These are phyloP conservation scores for Citrullus mucosospermus DNA, from an alignment of 306 rosid species.

Conservation along the genomic window DNA sequence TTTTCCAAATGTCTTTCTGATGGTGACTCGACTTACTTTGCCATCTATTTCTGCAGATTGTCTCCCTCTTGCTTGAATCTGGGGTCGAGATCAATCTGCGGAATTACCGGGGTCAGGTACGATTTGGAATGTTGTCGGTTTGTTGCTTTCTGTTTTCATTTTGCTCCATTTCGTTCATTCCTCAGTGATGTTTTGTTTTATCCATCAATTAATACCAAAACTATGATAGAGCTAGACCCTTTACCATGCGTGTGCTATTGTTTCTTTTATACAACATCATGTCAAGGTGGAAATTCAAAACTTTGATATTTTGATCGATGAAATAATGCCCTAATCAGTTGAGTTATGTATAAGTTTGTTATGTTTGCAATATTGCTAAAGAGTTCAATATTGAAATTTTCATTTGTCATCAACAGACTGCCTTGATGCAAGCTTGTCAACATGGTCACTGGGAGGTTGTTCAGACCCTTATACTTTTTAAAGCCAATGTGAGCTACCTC, in stretches of 20 bases:
- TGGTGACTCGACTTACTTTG: slow-evolving; percentile 8
- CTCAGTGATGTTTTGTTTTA: neutral
- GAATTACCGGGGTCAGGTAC: slow-evolving; percentile 97
- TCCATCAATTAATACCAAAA: neutral
- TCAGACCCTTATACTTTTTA: slow-evolving; percentile 55
- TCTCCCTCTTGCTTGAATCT: slow-evolving; percentile 75
- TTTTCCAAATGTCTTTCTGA: neutral
- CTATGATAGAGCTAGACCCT: neutral
- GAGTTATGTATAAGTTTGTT: neutral
- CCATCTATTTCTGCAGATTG: slow-evolving; percentile 38
- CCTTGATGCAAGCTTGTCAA: slow-evolving; percentile 99
- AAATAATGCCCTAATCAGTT: neutral
- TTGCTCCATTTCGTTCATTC: neutral
- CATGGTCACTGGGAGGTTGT: slow-evolving; percentile 99
- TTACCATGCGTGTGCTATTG: neutral
- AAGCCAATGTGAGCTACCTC: slow-evolving; percentile 54
- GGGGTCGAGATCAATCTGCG: slow-evolving; percentile 92
- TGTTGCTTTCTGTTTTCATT: neutral
- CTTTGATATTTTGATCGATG: neutral
- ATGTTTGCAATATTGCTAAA: neutral
- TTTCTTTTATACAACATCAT: neutral
- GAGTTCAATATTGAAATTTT: neutral
- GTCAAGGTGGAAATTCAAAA: neutral
- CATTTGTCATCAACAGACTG: slow-evolving; percentile 46
- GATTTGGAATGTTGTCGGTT: neutral